phyloP scores from a whole-genome alignment of 2,329 filamentous ascomycete genomes.

The Pyricularia pennisetigena region DNA sequence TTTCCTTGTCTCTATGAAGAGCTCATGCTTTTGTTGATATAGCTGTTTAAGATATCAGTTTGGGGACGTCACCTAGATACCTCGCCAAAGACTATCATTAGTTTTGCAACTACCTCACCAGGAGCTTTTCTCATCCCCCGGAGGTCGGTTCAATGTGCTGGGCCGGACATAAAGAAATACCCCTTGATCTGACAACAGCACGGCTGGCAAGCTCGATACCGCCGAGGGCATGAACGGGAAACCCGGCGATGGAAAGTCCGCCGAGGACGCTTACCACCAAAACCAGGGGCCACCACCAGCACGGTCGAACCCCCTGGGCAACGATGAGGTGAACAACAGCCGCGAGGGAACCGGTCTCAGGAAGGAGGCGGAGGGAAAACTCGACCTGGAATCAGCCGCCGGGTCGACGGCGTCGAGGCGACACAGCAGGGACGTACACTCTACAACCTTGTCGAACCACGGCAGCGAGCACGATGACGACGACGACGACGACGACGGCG shows the following conservation, averaged over 20 bases:
- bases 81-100: not conserved
- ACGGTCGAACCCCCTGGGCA: not conserved
- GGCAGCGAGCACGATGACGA: conserved; percentile 5
- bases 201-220: not conserved
- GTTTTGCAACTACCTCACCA: not conserved
- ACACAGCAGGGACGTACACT: not conserved
- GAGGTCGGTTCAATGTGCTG: not conserved
- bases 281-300: not conserved
- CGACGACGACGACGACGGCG: conserved; percentile 5
- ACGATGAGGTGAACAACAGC: not conserved
- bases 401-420: not conserved
- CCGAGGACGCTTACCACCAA: not conserved
- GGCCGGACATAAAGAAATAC: not conserved
- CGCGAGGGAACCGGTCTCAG: not conserved
- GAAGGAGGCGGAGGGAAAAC: not conserved
- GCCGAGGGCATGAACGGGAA: not conserved
- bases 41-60: not conserved
- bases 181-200: conserved; percentile 3
- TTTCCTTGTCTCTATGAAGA: not conserved
- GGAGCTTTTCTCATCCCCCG: not conserved
- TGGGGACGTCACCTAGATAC: not conserved
- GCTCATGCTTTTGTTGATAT: not conserved
- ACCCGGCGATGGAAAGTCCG: not conserved
- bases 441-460: not conserved
- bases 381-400: not conserved